These are phyloP conservation scores for Vicia sativa DNA, from an alignment of 306 rosid genomes.

Conservation along the genomic window DNA sequence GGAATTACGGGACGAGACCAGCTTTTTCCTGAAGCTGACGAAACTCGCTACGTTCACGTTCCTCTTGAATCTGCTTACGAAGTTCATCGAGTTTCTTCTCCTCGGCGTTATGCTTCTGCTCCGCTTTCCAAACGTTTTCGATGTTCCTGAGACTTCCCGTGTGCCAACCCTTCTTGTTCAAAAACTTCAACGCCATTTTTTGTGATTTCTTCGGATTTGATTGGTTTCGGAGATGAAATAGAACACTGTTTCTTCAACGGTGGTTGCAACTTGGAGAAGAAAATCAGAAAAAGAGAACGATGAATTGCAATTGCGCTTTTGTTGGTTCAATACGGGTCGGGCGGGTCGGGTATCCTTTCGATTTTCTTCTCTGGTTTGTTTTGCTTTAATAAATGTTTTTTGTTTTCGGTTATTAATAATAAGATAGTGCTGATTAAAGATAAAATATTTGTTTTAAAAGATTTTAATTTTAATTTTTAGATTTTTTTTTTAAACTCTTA, in stretches of 20 bases:
- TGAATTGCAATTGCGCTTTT: not conserved
- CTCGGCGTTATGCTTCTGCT: conserved; percentile 89
- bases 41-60: conserved; percentile 79
- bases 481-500: too few species aligned
- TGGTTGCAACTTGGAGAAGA: not conserved
- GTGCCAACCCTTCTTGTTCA: conserved; percentile 99
- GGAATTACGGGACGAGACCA: conserved; percentile 84
- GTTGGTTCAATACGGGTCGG: not conserved
- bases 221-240: not conserved
- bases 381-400: not conserved
- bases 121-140: conserved; percentile 97
- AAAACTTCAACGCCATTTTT: conserved; percentile 79
- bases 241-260: not conserved
- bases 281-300: not conserved
- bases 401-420: too few species aligned
- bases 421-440: too few species aligned
- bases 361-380: not conserved
- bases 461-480: too few species aligned
- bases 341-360: not conserved
- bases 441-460: too few species aligned
- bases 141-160: conserved; percentile 94
- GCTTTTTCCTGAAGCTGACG: conserved; percentile 95
- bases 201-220: not conserved
- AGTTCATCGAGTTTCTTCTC: conserved; percentile 92
- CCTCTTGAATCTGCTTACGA: conserved; percentile 89